phyloP scores from a whole-genome alignment of 345 rosid genomes.

The Euclidium syriacum region DNA sequence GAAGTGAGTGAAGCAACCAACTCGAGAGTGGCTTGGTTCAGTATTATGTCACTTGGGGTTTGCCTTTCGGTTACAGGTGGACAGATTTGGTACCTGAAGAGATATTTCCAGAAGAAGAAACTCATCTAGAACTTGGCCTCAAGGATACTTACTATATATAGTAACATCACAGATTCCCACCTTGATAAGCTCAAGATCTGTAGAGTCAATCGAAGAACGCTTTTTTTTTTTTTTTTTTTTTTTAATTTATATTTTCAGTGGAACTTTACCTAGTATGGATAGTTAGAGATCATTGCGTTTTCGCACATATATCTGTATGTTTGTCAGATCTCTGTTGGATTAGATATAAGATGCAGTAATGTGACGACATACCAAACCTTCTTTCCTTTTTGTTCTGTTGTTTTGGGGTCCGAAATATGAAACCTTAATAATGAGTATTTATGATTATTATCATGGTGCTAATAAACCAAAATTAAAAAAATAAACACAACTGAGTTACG shows the following conservation, averaged over 20 bases:
- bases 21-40: conserved; percentile 72
- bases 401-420: not conserved
- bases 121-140: conserved; percentile 42
- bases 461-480: not conserved
- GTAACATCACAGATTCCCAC: conserved; percentile 20
- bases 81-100: conserved; percentile 62
- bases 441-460: conserved; percentile 10
- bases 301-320: conserved; percentile 19
- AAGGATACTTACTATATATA: conserved; percentile 13
- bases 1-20: conserved; percentile 65
- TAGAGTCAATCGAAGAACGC: conserved; percentile 8
- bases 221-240: too few relatives aligned
- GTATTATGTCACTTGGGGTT: conserved; percentile 66
- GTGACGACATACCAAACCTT: conserved; percentile 7
- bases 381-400: not conserved
- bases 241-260: not conserved
- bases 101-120: conserved; percentile 65
- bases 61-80: conserved; percentile 49
- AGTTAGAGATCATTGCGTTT: conserved; percentile 27
- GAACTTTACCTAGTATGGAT: not conserved
- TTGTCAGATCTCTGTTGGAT: conserved; percentile 7
- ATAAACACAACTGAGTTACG: not conserved
- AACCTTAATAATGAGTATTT: not conserved
- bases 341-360: not conserved
- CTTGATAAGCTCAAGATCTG: conserved; percentile 12